These are phyloP conservation scores for Capsicum rhomboideum DNA, from an alignment of 257 asterid species.

Conservation along the genomic window DNA sequence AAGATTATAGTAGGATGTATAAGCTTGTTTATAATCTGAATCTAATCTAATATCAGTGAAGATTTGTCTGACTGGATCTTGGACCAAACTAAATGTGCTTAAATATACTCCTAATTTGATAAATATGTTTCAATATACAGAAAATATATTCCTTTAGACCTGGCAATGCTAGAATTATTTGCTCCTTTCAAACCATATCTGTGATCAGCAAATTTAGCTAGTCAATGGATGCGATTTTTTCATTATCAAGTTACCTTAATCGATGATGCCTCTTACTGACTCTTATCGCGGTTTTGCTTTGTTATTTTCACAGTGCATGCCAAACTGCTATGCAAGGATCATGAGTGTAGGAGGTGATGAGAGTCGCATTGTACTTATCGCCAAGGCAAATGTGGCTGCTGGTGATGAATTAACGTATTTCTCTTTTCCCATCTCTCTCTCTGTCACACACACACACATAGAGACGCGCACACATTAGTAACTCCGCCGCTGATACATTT, in stretches of 20 bases:
- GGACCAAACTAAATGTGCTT: background rate
- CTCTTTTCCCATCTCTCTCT: slow-evolving; percentile 6
- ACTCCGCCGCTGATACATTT: background rate
- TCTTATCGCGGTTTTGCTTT: background rate
- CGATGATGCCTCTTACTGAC: background rate
- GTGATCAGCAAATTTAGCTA: background rate
- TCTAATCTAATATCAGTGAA: background rate
- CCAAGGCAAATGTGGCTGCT: slow-evolving; percentile 75
- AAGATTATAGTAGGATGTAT: background rate
- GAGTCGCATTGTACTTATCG: slow-evolving; percentile 97
- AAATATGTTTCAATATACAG: background rate
- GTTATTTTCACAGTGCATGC: slow-evolving; percentile 70
- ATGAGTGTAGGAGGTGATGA: slow-evolving; percentile 95
- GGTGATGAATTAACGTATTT: slow-evolving; percentile 92
- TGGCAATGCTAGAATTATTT: background rate
- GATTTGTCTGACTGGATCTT: background rate
- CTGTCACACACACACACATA: background rate
- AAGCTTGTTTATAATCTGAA: background rate
- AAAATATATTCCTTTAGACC: background rate
- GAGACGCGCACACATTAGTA: background rate
- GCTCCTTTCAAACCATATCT: background rate
- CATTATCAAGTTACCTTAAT: background rate
- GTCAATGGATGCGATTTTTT: background rate
- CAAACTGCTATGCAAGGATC: slow-evolving; percentile 96
- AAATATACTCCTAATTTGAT: background rate